Conservation (phyloP, 2,329 filamentous ascomycete species). For the Alternaria gaisen region DNA sequence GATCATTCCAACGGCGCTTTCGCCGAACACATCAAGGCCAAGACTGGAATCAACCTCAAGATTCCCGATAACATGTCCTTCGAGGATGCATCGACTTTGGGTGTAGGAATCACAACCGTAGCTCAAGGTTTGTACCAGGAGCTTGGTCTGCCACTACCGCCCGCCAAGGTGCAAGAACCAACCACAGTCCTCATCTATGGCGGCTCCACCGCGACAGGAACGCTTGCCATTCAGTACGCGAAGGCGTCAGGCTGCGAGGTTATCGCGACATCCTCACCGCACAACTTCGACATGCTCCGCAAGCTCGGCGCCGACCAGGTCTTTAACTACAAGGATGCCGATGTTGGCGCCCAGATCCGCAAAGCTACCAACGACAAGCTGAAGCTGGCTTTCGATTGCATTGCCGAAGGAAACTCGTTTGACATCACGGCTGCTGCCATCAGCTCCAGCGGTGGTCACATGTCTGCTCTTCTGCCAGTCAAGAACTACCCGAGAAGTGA, state of each 20-base stretch:
- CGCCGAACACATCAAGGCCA: constrained; percentile 62
- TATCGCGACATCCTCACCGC: constrained; percentile 57
- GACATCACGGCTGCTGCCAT: constrained; percentile 33
- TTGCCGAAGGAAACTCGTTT: constrained; percentile 39
- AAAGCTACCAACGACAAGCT: constrained; percentile 56
- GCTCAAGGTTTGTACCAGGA: constrained; percentile 59
- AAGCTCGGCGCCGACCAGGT: constrained; percentile 58
- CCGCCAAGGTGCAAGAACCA: constrained; percentile 50
- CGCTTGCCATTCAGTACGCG: constrained; percentile 60
- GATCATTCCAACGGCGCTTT: constrained; percentile 62
- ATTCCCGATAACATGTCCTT: constrained; percentile 60
- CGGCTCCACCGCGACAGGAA: constrained; percentile 61
- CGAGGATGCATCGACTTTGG: constrained; percentile 63
- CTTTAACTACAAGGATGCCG: constrained; percentile 61
- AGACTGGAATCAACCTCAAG: constrained; percentile 59
- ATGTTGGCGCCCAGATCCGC: constrained; percentile 58
- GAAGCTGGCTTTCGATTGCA: constrained; percentile 59
- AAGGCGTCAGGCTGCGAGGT: constrained; percentile 57
- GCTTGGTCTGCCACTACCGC: constrained; percentile 56
- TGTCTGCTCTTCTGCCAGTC: constrained; percentile 29
- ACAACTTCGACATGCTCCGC: constrained; percentile 60
- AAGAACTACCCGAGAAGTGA: constrained; percentile 53
- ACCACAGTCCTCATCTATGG: constrained; percentile 60
- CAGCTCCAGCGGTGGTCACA: constrained; percentile 31
- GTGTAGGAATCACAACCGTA: constrained; percentile 62